Evolutionary conservation across 169 alveolate genomes (phyloP), one percentile per base, ranked within the genome.

Genomic region (Eimeria tenella): DNA sequence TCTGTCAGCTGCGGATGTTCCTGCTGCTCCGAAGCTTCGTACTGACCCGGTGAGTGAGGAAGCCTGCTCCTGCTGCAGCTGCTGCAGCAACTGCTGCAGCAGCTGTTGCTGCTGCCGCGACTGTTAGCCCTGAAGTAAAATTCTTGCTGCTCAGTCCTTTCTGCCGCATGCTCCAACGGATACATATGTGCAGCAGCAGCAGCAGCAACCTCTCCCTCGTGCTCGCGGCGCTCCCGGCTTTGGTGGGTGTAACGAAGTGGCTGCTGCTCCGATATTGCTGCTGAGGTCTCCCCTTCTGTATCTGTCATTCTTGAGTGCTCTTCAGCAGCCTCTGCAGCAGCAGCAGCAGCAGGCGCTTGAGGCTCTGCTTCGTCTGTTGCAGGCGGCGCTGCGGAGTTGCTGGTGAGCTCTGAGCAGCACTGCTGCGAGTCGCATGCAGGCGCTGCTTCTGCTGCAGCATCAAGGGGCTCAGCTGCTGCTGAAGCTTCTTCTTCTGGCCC

Each of bases 151-250:
- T 58, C 50, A 13, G 62, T 15, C 60, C 60, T 3, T 31, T 31
- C 42, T 49, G 83, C 83, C 6, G 83, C 62, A 73, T 49, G 83
- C 25, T 55, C 6, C 83, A 73, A 11, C 15, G 19, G 17, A 73
- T 23, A n/a, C 83, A 73, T 15, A 55, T 58, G 31, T 11, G 83
- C 83, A 15, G 60, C 83, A 73, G 83, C 83, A 73, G 75, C 75
- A 68, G 13, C 75, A 21, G 75, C 75, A 68, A 13, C 17, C 17
- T 49, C 60, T 15, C 23, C 31, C 15, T 3, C 19, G 4, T 73
- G 31, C 42, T 6, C 52, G 9, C 42, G 83, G 15, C 8, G 60
- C 5, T 42, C n/a, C 3, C 13, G 5, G 31, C 23, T 1, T 6
- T 58, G 6, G 83, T 42, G 50, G 31, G 31, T 58, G 19, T 49